Evolutionary conservation across 192 early-diverging fungal genomes (phyloP).

Genomic region (Dimargaris cristalligena): DNA sequence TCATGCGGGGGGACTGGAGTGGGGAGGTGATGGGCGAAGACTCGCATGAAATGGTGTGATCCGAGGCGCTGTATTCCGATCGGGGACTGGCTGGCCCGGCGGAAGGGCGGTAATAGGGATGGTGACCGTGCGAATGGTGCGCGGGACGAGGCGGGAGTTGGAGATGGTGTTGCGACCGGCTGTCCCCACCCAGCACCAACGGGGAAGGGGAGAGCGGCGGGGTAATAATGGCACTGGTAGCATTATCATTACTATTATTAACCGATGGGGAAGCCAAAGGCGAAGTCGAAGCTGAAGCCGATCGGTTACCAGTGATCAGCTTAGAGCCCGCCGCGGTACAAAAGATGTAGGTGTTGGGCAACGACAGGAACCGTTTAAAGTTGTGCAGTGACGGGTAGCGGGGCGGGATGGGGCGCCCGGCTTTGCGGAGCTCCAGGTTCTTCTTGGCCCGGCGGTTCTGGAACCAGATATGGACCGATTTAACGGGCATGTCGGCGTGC

Average conservation of each 20-base stretch:
- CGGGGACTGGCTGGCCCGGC: too few relatives aligned
- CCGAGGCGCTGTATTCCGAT: too few relatives aligned
- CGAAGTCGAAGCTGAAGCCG: too few relatives aligned
- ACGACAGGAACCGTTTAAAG: conserved; percentile 9
- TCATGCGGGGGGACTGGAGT: not conserved
- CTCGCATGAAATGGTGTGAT: not conserved
- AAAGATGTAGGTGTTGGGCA: conserved; percentile 11
- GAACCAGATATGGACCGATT: conserved; percentile 12
- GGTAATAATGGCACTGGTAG: too few relatives aligned
- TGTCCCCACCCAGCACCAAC: too few relatives aligned
- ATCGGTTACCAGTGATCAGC: not conserved
- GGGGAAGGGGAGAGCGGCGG: too few relatives aligned
- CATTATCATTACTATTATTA: too few relatives aligned
- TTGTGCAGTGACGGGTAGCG: conserved; percentile 11
- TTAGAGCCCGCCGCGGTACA: not conserved
- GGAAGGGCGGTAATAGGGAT: too few relatives aligned
- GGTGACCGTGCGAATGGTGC: too few relatives aligned
- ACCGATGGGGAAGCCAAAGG: too few relatives aligned
- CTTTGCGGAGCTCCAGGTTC: conserved; percentile 9
- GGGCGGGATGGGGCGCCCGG: conserved; percentile 5
- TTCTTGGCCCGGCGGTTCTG: conserved; percentile 11
- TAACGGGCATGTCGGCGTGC: conserved; percentile 8
- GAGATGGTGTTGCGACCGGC: too few relatives aligned
- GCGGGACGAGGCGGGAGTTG: too few relatives aligned
- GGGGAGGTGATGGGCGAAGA: not conserved